phyloP scores from a whole-genome alignment of 2,329 filamentous ascomycete genomes.

The Exserohilum turcica region DNA sequence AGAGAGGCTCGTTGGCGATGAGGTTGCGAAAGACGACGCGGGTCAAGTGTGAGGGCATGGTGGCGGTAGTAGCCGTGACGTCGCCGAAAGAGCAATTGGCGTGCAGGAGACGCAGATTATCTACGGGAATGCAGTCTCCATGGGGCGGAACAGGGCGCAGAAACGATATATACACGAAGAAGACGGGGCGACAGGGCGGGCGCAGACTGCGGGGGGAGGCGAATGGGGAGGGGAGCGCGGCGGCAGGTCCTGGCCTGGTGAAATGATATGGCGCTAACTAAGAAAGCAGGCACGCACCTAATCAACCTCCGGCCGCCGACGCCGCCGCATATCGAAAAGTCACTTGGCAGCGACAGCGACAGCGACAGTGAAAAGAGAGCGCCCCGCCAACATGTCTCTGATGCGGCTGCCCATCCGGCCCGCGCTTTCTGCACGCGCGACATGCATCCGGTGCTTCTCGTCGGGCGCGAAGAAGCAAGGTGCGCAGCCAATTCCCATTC shows the following conservation, averaged over 20 bases:
- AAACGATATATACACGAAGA: slow-evolving; percentile 17
- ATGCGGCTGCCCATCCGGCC: slow-evolving; percentile 21
- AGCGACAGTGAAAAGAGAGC: not conserved
- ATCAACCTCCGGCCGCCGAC: slow-evolving; percentile 20
- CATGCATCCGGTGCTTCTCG: slow-evolving; percentile 34
- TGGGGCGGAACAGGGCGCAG: slow-evolving; percentile 13
- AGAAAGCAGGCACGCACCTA: too few relatives aligned
- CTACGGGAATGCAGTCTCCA: slow-evolving; percentile 16
- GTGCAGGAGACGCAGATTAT: slow-evolving; percentile 1
- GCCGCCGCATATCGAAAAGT: slow-evolving; percentile 22
- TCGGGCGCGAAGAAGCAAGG: slow-evolving; percentile 28
- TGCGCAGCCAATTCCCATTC: slow-evolving; percentile 8
- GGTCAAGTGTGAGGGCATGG: slow-evolving; percentile 66
- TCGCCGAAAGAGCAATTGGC: slow-evolving; percentile 16
- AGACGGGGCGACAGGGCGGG: slow-evolving; percentile 20
- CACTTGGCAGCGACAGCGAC: slow-evolving; percentile 7
- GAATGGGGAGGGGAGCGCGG: slow-evolving; percentile 5
- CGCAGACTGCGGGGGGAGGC: slow-evolving; percentile 4
- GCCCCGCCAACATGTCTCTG: slow-evolving; percentile 30
- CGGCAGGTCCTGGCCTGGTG: slow-evolving; percentile 14
- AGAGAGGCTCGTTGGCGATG: slow-evolving; percentile 57
- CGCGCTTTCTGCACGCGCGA: slow-evolving; percentile 9
- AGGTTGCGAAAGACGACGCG: slow-evolving; percentile 64
- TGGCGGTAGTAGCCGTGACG: slow-evolving; percentile 6
- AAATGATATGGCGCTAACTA: slow-evolving; percentile 28